Conservation (phyloP, 805 yeast genomes). For the Lipomyces kockii region DNA sequence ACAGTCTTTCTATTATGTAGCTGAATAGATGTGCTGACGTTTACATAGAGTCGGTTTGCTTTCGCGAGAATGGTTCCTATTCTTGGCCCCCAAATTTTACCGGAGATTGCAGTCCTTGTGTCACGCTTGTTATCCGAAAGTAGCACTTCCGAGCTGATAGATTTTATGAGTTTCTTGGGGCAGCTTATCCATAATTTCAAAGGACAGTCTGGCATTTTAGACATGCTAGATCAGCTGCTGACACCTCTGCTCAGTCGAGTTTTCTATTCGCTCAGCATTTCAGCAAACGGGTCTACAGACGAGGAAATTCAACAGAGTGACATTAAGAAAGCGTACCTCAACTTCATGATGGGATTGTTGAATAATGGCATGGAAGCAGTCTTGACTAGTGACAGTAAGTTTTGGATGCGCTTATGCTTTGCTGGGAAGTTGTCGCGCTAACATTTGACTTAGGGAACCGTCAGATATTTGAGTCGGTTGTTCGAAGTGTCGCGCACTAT, state of each 20-base stretch:
- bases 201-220: constrained; percentile 66
- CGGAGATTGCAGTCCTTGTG: constrained; percentile 70
- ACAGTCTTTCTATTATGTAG: not conserved
- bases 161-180: constrained; percentile 82
- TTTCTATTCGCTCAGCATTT: constrained; percentile 28
- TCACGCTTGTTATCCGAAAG: constrained; percentile 65
- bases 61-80: constrained; percentile 85
- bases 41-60: constrained; percentile 60
- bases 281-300: constrained; percentile 57
- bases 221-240: constrained; percentile 70
- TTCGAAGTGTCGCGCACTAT: constrained; percentile 34
- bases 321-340: constrained; percentile 71
- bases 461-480: constrained; percentile 24
- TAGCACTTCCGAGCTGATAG: constrained; percentile 63
- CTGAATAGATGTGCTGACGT: not conserved
- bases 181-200: constrained; percentile 83
- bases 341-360: constrained; percentile 68
- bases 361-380: constrained; percentile 81
- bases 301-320: constrained; percentile 64
- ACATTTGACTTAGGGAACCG: constrained; percentile 36
- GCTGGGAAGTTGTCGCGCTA: too few relatives aligned
- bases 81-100: constrained; percentile 57
- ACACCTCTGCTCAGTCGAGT: constrained; percentile 64
- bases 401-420: constrained; percentile 16
- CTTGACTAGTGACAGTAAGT: constrained; percentile 69